Evolutionary conservation across 1,284 basidiomycete genomes (phyloP).

Genomic region (Leccinum fallax): DNA sequence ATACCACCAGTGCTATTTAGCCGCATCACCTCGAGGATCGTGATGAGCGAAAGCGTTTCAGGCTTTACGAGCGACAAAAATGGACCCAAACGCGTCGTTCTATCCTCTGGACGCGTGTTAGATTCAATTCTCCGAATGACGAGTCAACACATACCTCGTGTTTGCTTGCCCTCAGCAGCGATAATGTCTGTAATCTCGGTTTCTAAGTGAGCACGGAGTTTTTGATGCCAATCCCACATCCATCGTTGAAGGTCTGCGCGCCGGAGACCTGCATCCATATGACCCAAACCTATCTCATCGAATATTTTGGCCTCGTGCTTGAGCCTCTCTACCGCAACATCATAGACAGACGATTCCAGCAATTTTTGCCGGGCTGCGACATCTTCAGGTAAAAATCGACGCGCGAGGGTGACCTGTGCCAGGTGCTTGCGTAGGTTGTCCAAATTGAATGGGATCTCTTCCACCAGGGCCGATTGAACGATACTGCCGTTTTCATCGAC

Average conservation of each 20-base stretch:
- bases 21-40: conserved; percentile 90
- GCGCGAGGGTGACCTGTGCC: conserved; percentile 60
- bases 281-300: conserved; percentile 57
- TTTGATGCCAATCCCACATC: conserved; percentile 90
- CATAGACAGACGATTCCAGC: conserved; percentile 84
- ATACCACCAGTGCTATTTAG: conserved; percentile 79
- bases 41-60: conserved; percentile 85
- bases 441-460: conserved; percentile 72
- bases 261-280: conserved; percentile 50
- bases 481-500: conserved; percentile 24
- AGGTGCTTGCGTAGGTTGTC: conserved; percentile 70
- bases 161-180: conserved; percentile 38
- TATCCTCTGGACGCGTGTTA: conserved; percentile 11
- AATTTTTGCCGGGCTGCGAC: conserved; percentile 77
- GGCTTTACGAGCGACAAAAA: conserved; percentile 80
- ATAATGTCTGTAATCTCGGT: conserved; percentile 58
- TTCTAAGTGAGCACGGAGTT: conserved; percentile 57
- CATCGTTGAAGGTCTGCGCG: conserved; percentile 66
- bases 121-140: not conserved
- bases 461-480: conserved; percentile 21
- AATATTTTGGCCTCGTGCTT: conserved; percentile 66
- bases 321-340: conserved; percentile 77
- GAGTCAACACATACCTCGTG: conserved; percentile 17
- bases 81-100: conserved; percentile 42
- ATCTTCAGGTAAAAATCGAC: conserved; percentile 65